Percentiles rank a stretch among this genome's conserved stretches.
These are phyloP conservation scores for Simmondsia chinensis DNA, from an alignment of 148 eudicot genomes.

Conservation along the genomic window DNA sequence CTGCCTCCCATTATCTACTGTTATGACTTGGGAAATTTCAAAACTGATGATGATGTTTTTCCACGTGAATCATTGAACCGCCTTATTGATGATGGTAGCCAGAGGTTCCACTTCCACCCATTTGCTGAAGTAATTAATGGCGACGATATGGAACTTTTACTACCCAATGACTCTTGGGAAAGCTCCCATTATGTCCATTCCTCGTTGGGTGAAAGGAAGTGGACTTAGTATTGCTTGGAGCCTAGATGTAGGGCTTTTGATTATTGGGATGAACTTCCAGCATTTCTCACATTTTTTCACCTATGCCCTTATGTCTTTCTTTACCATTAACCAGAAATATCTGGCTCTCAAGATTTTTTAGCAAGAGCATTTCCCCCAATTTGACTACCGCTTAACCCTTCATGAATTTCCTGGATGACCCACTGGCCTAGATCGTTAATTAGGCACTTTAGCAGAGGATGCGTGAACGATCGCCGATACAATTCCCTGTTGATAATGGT, in stretches of 20 bases:
- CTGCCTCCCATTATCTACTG: neutral
- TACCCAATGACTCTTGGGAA: neutral
- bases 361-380: neutral
- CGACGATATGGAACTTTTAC: neutral
- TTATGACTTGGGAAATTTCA: neutral
- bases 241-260: neutral
- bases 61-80: neutral
- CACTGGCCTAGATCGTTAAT: neutral
- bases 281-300: neutral
- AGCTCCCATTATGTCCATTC: neutral
- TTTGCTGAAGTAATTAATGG: conserved; percentile 1
- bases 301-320: neutral
- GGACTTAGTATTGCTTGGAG: neutral
- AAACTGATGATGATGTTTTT: neutral
- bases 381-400: neutral
- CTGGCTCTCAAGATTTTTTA: neutral
- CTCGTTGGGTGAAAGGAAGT: neutral
- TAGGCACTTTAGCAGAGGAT: neutral
- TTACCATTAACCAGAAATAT: neutral
- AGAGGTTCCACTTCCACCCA: neutral
- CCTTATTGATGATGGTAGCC: neutral
- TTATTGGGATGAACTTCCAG: neutral
- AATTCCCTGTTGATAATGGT: neutral
- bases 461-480: neutral
- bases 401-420: neutral